A percentile compares a stretch with the other conserved stretches of the same genome.
Conservation (phyloP, 805 yeast genomes). For the Nakazawaea laoshanensis region DNA sequence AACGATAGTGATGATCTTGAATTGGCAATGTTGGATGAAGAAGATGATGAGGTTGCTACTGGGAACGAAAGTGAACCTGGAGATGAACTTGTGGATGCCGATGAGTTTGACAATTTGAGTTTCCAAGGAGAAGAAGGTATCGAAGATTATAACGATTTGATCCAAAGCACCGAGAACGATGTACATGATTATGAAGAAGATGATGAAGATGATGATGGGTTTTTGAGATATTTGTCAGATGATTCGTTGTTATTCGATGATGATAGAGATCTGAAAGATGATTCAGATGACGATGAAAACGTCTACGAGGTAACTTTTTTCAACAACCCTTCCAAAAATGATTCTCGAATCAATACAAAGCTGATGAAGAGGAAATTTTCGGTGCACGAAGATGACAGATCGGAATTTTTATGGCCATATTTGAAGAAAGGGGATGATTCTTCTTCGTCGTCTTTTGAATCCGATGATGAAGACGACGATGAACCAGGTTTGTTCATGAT, state of each 20-base stretch:
- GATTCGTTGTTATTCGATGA: constrained; percentile 9
- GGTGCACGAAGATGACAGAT: constrained; percentile 3
- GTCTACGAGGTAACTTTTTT: constrained; percentile 13
- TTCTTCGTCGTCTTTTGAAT: constrained; percentile 14
- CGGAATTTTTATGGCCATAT: constrained; percentile 9
- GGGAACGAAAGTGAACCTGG: constrained; percentile 10
- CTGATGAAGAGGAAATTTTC: constrained; percentile 7
- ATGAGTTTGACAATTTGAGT: constrained; percentile 20
- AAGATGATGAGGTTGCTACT: constrained; percentile 17
- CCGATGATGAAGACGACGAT: constrained; percentile 12
- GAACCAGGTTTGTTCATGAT: constrained; percentile 18
- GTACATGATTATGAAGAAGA: constrained; percentile 25
- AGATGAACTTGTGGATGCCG: constrained; percentile 10
- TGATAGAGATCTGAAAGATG: constrained; percentile 4
- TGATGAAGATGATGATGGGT: constrained; percentile 16
- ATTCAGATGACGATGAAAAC: constrained; percentile 14
- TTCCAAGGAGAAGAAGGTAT: constrained; percentile 37
- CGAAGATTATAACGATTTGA: constrained; percentile 26
- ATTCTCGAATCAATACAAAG: not conserved
- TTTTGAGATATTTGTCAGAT: constrained; percentile 7
- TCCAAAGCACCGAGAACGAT: constrained; percentile 36
- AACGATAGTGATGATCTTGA: constrained; percentile 30
- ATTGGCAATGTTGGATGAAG: constrained; percentile 26
- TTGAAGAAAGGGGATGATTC: constrained; percentile 14
- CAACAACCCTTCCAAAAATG: constrained; percentile 2